Conservation (phyloP, 1,284 basidiomycete genomes). For the Ganoderma resinaceum region DNA sequence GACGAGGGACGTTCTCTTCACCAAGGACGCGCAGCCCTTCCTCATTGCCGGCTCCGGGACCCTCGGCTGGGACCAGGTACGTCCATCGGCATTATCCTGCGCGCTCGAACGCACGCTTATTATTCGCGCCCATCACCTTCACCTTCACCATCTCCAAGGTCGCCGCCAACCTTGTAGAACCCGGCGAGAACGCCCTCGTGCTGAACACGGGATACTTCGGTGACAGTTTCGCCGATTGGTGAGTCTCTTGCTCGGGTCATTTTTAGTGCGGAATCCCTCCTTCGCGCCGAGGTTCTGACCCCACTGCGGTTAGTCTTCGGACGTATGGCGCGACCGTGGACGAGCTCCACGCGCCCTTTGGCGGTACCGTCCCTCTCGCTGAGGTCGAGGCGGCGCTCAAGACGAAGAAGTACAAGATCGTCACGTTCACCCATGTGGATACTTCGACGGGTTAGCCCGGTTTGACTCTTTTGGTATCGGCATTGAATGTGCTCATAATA, state of each 20-base stretch:
- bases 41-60: conserved; percentile 95
- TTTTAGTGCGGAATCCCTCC: neutral
- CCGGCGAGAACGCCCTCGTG: conserved; percentile 83
- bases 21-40: conserved; percentile 84
- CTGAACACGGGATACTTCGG: conserved; percentile 92
- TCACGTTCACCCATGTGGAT: conserved; percentile 96
- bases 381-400: conserved; percentile 80
- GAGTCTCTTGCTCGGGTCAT: conserved; percentile 31
- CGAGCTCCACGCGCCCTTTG: conserved; percentile 85
- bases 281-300: neutral
- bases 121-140: neutral
- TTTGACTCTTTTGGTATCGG: too few species aligned
- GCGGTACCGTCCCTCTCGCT: conserved; percentile 70
- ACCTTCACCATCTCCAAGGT: conserved; percentile 50
- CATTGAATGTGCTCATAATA: neutral
- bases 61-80: conserved; percentile 89
- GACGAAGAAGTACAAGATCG: conserved; percentile 87
- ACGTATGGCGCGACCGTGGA: conserved; percentile 94
- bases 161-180: conserved; percentile 83
- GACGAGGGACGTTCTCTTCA: conserved; percentile 81
- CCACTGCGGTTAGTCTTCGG: conserved; percentile 61
- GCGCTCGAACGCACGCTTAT: neutral
- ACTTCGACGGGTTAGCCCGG: conserved; percentile 77
- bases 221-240: conserved; percentile 86
- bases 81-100: conserved; percentile 17